phyloP scores from a whole-genome alignment of 73 alveolate genomes.

The Urostyla sp. region DNA sequence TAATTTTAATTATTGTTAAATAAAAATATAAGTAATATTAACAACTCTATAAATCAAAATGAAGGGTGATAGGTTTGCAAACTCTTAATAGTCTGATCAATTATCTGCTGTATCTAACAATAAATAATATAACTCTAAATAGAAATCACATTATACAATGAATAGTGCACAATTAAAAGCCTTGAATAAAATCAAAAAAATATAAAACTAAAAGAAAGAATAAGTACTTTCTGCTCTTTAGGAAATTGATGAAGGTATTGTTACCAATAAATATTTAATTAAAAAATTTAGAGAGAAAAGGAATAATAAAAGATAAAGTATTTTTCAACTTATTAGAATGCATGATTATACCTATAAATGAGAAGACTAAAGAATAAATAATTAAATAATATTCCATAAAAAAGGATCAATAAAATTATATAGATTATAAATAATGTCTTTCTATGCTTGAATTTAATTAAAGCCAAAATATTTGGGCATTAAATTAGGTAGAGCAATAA shows the following conservation, averaged over 20 bases:
- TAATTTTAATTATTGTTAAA: too few relatives aligned
- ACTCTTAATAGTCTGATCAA: too few relatives aligned
- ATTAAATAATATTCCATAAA: neutral
- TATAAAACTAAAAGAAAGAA: neutral
- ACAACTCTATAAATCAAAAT: too few relatives aligned
- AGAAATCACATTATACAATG: too few relatives aligned
- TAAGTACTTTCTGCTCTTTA: neutral
- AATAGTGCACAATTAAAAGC: too few relatives aligned
- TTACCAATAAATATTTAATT: neutral
- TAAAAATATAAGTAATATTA: too few relatives aligned
- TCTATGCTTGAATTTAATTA: neutral
- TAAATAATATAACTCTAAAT: too few relatives aligned
- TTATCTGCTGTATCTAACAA: too few relatives aligned
- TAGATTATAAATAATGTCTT: neutral
- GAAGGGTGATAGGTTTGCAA: too few relatives aligned
- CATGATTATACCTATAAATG: neutral
- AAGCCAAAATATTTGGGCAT: too few relatives aligned
- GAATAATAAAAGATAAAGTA: constrained; percentile 24
- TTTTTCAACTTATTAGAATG: constrained; percentile 27
- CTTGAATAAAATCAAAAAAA: too few relatives aligned
- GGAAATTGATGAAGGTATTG: constrained; percentile 42
- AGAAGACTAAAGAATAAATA: constrained; percentile 7
- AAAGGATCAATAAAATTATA: neutral
- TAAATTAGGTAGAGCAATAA: neutral
- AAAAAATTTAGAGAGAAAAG: constrained; percentile 6